Conservation (phyloP, 208 protist species). For the Wallacemonas sp. region DNA sequence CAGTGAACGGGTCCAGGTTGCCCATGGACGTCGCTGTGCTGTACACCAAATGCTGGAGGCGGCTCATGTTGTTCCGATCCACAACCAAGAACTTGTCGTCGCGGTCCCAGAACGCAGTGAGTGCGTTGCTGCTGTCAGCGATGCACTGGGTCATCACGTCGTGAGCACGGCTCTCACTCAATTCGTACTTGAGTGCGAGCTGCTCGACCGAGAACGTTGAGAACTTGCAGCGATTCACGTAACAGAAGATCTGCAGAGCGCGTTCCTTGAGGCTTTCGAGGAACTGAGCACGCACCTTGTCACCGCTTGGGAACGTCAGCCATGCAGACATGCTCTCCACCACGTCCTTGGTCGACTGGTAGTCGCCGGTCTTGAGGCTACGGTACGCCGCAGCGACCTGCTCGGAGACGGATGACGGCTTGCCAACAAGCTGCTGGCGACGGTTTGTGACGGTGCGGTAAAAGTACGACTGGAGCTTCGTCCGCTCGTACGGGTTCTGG, state of each 20-base stretch:
- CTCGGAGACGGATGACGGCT: slow-evolving; percentile 65
- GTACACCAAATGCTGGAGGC: slow-evolving; percentile 80
- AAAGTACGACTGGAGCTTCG: slow-evolving; percentile 67
- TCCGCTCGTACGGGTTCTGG: slow-evolving; percentile 80
- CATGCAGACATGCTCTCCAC: slow-evolving; percentile 70
- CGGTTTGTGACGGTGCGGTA: slow-evolving; percentile 60
- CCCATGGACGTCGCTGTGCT: slow-evolving; percentile 64
- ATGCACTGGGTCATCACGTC: slow-evolving; percentile 72
- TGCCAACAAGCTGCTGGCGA: slow-evolving; percentile 35
- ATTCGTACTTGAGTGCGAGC: slow-evolving; percentile 77
- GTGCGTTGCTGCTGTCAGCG: slow-evolving; percentile 59
- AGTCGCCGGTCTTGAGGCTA: slow-evolving; percentile 75
- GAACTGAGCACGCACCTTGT: slow-evolving; percentile 44
- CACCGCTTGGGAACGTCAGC: slow-evolving; percentile 53
- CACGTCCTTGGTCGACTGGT: slow-evolving; percentile 47
- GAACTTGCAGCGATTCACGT: slow-evolving; percentile 76
- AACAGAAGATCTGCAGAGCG: slow-evolving; percentile 79
- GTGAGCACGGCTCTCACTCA: slow-evolving; percentile 62
- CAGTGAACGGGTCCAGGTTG: slow-evolving; percentile 64
- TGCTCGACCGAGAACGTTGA: slow-evolving; percentile 74
- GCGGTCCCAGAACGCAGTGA: slow-evolving; percentile 86
- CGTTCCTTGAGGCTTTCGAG: slow-evolving; percentile 70
- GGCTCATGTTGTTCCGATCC: slow-evolving; percentile 79
- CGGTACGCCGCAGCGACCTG: slow-evolving; percentile 67
- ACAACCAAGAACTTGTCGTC: slow-evolving; percentile 82